These are phyloP conservation scores for Escallonia herrerae DNA, from an alignment of 129 eudicot species.

Conservation along the genomic window DNA sequence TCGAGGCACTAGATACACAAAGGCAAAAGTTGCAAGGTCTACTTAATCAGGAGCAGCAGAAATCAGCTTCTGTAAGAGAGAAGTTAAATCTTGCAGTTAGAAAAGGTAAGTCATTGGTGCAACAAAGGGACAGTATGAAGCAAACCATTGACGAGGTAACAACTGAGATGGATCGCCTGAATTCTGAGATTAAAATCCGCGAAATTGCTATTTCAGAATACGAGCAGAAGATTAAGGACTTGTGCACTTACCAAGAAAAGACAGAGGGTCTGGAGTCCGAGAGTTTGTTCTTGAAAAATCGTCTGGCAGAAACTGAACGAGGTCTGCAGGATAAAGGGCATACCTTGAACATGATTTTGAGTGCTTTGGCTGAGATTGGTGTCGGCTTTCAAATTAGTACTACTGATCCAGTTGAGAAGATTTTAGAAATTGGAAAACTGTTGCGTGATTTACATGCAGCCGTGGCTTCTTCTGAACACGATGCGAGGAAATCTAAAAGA, in stretches of 20 bases:
- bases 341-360: slow-evolving; percentile 41
- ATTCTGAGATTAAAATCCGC: slow-evolving; percentile 36
- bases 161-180: slow-evolving; percentile 54
- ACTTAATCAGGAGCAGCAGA: slow-evolving; percentile 82
- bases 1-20: slow-evolving; percentile 37
- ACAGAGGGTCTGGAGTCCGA: slow-evolving; percentile 48
- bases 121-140: slow-evolving; percentile 81
- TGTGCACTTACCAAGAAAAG: slow-evolving; percentile 30
- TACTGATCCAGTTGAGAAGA: slow-evolving; percentile 56
- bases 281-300: slow-evolving; percentile 36
- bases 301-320: slow-evolving; percentile 42
- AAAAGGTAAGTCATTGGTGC: slow-evolving; percentile 88
- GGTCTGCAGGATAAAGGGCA: slow-evolving; percentile 47
- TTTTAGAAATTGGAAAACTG: slow-evolving; percentile 40
- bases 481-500: slow-evolving; percentile 74
- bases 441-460: slow-evolving; percentile 38
- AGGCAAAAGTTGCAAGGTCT: slow-evolving; percentile 49
- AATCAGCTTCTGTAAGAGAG: slow-evolving; percentile 68
- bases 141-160: slow-evolving; percentile 69
- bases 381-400: slow-evolving; percentile 24
- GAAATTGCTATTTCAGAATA: slow-evolving; percentile 50
- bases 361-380: slow-evolving; percentile 46
- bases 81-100: slow-evolving; percentile 89
- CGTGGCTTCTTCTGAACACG: slow-evolving; percentile 51
- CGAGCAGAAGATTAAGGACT: slow-evolving; percentile 44